A percentile compares a stretch with the other conserved stretches of the same genome.
Evolutionary conservation across 257 asterid genomes (phyloP).

Genomic region (Scutellaria baicalensis): DNA sequence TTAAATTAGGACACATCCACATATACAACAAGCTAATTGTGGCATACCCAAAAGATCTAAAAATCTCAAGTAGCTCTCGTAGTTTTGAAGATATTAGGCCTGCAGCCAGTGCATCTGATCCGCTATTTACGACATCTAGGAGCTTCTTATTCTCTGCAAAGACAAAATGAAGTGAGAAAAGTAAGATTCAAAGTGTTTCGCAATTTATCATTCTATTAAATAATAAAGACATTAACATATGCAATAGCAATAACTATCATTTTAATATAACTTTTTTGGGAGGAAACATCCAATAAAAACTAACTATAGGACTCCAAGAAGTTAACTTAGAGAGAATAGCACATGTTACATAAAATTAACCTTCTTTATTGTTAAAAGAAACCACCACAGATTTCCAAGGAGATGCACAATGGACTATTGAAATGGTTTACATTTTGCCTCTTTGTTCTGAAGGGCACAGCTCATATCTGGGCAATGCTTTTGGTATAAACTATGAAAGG

Average conservation of each 20-base stretch:
- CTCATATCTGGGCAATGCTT: not conserved
- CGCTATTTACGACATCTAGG: slow-evolving; percentile 29
- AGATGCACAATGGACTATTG: too few relatives aligned
- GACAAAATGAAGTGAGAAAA: slow-evolving; percentile 14
- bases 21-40: not conserved
- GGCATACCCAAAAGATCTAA: slow-evolving; percentile 54
- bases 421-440: not conserved
- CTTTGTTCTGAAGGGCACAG: not conserved
- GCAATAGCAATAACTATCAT: not conserved
- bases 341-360: not conserved
- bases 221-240: too few relatives aligned
- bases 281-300: too few relatives aligned
- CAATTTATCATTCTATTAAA: not conserved
- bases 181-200: slow-evolving; percentile 9
- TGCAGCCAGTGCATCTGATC: slow-evolving; percentile 26
- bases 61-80: slow-evolving; percentile 51
- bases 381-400: not conserved
- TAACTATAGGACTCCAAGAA: too few relatives aligned
- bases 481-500: not conserved
- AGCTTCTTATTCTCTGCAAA: slow-evolving; percentile 47
- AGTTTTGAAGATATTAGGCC: slow-evolving; percentile 76
- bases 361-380: not conserved
- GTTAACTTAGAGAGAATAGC: too few relatives aligned
- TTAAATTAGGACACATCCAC: not conserved
- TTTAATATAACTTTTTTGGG: too few relatives aligned